Conservation (phyloP, 345 rosid genomes). For the Eucalyptus cloeziana region DNA sequence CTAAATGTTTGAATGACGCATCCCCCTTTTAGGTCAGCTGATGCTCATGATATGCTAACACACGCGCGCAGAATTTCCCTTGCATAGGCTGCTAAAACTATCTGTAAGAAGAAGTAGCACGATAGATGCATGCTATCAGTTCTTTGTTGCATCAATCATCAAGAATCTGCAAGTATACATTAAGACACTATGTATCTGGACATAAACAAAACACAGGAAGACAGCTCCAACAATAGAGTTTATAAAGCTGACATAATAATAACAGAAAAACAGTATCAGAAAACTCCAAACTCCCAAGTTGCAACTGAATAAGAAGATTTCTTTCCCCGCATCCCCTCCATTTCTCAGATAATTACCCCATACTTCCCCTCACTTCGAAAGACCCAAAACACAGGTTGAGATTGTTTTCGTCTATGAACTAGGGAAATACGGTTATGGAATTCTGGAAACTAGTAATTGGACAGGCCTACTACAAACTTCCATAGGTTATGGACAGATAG, state of each 20-base stretch:
- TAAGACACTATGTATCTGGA: neutral
- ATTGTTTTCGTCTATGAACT: neutral
- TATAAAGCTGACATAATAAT: neutral
- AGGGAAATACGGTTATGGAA: neutral
- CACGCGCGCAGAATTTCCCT: neutral
- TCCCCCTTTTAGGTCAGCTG: neutral
- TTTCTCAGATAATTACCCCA: neutral
- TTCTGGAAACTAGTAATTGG: neutral
- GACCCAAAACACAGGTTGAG: neutral
- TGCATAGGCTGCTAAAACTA: neutral
- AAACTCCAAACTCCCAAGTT: neutral
- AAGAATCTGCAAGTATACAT: neutral
- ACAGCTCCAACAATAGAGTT: neutral
- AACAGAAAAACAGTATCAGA: neutral
- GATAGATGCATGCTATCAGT: neutral
- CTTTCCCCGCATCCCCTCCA: neutral
- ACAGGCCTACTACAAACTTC: neutral
- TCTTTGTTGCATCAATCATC: neutral
- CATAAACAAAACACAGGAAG: neutral
- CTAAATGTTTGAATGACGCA: neutral
- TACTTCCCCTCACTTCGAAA: neutral
- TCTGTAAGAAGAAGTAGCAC: neutral
- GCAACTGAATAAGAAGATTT: neutral
- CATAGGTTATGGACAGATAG: neutral
- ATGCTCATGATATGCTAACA: neutral